Evolutionary conservation across 1,284 basidiomycete species (phyloP), one percentile per base, ranked within the genome.

Genomic region (Ceratobasidium sp.): DNA sequence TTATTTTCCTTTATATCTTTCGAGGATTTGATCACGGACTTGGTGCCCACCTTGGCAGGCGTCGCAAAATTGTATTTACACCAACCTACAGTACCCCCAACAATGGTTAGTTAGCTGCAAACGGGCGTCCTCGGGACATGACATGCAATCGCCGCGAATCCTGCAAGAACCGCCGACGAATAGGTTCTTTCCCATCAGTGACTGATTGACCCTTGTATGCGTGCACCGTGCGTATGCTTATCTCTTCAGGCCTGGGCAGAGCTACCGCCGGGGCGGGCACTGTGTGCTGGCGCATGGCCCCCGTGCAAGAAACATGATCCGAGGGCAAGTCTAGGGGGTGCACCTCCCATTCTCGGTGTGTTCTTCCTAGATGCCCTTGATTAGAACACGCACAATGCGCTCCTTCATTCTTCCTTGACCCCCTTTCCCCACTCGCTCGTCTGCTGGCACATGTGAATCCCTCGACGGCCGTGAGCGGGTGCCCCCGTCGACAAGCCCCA

Each of bases 61-160:
- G 48, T 27, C 39, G 51, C 66, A 56, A 69, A 69, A 69, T 69
- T 69, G 66, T 69, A 69, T 69, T 69, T 69, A 69, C 66, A 69
- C 66, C 66, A 59, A 24, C 41, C 53, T 69, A 69, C 66, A 69
- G 53, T 69, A 69, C 34, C n/a, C 53, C 27, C 54, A 41, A 69
- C 66, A 69, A 69, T 59, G 66, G 53, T 58, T 69, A 69, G 66
- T 69, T 39, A 34, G 19, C 37, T 59, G 51, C 66, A 56, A 31
- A n/a, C 66, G 27, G 59, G 66, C 24, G 29, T 59, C 34, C n/a
- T 59, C 29, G 31, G 56, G 31, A 39, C 56, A 24, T 27, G 51
- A 24, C 7, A 54, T 11, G 24, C 49, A 34, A 68, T 68, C 31
- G 51, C 65, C 48, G 65, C 37, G 24, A 68, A 29, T 27, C 31